phyloP scores from a whole-genome alignment of 2,329 filamentous ascomycete species.

The Colletotrichum euphorbiae region DNA sequence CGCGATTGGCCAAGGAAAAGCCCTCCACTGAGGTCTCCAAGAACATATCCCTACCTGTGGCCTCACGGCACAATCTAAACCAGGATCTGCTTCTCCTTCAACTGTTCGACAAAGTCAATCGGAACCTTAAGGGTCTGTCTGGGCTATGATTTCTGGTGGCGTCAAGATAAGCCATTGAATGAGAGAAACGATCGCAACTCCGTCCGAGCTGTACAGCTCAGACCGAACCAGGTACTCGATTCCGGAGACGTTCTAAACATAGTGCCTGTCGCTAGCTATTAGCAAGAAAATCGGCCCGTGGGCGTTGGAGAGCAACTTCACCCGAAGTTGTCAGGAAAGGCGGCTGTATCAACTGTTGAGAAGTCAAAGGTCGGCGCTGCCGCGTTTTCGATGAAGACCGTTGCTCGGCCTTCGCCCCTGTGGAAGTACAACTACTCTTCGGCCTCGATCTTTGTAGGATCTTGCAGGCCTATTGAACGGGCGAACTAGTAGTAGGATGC shows the following conservation, averaged over 20 bases:
- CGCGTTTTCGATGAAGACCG: slow-evolving; percentile 71
- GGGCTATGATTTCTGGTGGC: slow-evolving; percentile 70
- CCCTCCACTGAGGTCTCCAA: background rate
- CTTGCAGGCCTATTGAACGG: background rate
- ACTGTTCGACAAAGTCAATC: slow-evolving; percentile 63
- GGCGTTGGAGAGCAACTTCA: slow-evolving; percentile 44
- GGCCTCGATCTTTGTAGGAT: slow-evolving; percentile 54
- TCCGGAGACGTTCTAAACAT: slow-evolving; percentile 75
- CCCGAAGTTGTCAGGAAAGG: slow-evolving; percentile 74
- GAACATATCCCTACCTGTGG: background rate
- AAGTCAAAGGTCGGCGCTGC: slow-evolving; percentile 76
- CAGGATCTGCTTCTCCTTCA: slow-evolving; percentile 73
- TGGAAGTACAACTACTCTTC: slow-evolving; percentile 81
- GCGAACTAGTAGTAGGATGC: slow-evolving; percentile 70
- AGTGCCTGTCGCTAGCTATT: slow-evolving; percentile 60
- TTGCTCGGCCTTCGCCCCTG: slow-evolving; percentile 69
- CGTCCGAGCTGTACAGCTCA: slow-evolving; percentile 76
- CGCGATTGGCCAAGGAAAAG: background rate
- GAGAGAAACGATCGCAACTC: slow-evolving; percentile 73
- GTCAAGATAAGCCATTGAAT: slow-evolving; percentile 78
- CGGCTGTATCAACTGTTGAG: slow-evolving; percentile 73
- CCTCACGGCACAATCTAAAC: slow-evolving; percentile 43
- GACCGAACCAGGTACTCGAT: slow-evolving; percentile 75
- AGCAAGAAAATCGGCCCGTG: background rate
- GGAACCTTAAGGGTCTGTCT: slow-evolving; percentile 70